Conservation (phyloP, 805 yeast species). For the Candida railenensis region DNA sequence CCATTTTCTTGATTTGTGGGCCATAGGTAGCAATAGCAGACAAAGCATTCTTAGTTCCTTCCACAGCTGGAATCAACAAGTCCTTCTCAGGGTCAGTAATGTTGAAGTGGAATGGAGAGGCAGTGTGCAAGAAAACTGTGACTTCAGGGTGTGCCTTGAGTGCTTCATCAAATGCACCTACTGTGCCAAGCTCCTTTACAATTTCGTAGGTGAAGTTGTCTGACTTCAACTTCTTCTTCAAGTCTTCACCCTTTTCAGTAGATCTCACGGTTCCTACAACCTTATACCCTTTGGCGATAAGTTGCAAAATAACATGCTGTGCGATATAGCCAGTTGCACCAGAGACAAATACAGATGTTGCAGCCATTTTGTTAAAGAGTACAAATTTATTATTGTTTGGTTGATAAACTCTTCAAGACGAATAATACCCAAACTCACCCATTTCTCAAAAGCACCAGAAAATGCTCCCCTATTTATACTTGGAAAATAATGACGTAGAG, state of each 20-base stretch:
- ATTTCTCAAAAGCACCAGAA: no score
- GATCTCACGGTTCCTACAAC: conserved; percentile 52
- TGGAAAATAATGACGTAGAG: no score
- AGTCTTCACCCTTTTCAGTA: conserved; percentile 36
- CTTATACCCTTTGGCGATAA: conserved; percentile 35
- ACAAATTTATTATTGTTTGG: no score
- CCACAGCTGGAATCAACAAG: conserved; percentile 53
- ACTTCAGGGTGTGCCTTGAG: conserved; percentile 50
- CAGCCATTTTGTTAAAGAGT: no score
- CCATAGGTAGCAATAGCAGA: conserved; percentile 45
- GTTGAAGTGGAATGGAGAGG: conserved; percentile 55
- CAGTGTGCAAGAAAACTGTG: conserved; percentile 56
- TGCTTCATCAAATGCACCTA: conserved; percentile 44
- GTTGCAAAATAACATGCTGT: conserved; percentile 38
- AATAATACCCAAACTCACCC: no score
- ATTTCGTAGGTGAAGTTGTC: conserved; percentile 40
- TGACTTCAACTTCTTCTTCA: conserved; percentile 24
- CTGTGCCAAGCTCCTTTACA: conserved; percentile 46
- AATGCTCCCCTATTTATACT: no score
- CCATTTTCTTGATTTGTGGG: conserved; percentile 16
- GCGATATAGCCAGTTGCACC: conserved; percentile 50
- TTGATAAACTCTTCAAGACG: no score
- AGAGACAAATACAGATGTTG: conserved; percentile 31
- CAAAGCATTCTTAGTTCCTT: conserved; percentile 53
- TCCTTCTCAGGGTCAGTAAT: conserved; percentile 47